A percentile compares a stretch with the other conserved stretches of the same genome.
Evolutionary conservation across 164 flowering plant genomes (phyloP).

Genomic region (Amborella trichopoda): DNA sequence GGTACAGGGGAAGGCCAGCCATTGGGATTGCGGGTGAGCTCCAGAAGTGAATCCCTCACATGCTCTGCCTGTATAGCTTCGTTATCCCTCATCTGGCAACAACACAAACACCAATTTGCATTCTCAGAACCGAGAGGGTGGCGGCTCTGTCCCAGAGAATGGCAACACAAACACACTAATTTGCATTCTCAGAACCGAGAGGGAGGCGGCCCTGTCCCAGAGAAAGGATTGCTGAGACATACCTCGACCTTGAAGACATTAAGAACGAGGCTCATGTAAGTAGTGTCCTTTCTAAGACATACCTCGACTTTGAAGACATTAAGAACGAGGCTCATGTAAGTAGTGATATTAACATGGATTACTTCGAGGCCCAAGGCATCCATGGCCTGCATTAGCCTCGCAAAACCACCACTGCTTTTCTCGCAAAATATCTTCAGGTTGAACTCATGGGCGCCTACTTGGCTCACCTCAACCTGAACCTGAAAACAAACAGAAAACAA

Average conservation of each 20-base stretch:
- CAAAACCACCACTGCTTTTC: conserved; percentile 68
- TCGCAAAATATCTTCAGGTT: conserved; percentile 69
- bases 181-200: no score
- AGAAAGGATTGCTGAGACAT: no score
- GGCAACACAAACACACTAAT: no score
- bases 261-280: no score
- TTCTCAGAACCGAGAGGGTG: no score
- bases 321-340: conserved; percentile 47
- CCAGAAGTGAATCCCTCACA: conserved; percentile 68
- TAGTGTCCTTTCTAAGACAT: no score
- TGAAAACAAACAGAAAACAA: conserved; percentile 10
- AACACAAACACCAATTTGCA: no score
- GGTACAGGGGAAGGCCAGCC: no score
- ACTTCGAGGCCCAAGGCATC: conserved; percentile 72
- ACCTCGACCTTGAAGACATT: no score
- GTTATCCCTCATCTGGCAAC: conserved; percentile 70
- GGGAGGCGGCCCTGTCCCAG: no score
- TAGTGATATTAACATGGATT: conserved; percentile 59
- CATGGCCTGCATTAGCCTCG: conserved; percentile 73
- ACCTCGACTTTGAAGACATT: conserved; percentile 79
- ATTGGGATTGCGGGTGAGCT: conserved; percentile 39
- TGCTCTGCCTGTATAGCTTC: conserved; percentile 69
- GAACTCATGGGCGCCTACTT: conserved; percentile 56
- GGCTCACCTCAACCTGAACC: conserved; percentile 78
- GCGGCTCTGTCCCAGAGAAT: no score